Evolutionary conservation across 2,329 filamentous ascomycete species (phyloP).

Genomic region (Dactylella cylindrospora): DNA sequence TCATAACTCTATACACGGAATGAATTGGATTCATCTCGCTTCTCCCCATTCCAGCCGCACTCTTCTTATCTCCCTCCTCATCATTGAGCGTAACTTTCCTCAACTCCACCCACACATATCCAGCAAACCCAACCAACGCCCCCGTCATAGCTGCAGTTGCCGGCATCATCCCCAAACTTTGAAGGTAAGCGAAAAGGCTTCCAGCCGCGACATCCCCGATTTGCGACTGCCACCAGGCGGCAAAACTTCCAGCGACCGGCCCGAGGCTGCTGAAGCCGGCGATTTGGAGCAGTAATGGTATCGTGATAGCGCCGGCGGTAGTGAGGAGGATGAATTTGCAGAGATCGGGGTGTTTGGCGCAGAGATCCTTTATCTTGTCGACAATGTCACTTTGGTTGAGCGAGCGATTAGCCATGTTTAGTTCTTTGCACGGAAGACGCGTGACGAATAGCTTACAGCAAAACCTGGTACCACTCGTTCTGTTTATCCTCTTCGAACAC

Average conservation of each 20-base stretch:
- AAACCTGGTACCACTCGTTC: too few relatives aligned
- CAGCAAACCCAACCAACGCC: conserved; percentile 12
- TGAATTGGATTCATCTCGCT: too few relatives aligned
- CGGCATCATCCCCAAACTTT: conserved; percentile 14
- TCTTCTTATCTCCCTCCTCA: neutral
- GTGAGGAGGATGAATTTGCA: conserved; percentile 15
- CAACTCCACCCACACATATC: conserved; percentile 25
- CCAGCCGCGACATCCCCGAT: conserved; percentile 23
- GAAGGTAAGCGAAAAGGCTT: conserved; percentile 38
- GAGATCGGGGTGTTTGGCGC: conserved; percentile 8
- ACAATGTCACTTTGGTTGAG: too few relatives aligned
- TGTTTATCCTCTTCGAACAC: too few relatives aligned
- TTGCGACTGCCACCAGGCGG: conserved; percentile 12
- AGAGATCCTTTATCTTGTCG: conserved; percentile 7
- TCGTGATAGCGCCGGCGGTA: neutral
- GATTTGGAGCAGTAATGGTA: conserved; percentile 25
- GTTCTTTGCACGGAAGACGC: too few relatives aligned
- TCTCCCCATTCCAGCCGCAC: too few relatives aligned
- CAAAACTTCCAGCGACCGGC: conserved; percentile 16
- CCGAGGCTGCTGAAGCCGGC: conserved; percentile 22
- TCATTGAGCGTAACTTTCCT: neutral
- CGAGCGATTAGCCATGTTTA: too few relatives aligned
- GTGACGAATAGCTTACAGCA: too few relatives aligned
- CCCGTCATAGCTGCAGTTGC: conserved; percentile 8
- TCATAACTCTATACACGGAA: neutral